Evolutionary conservation across 257 asterid species (phyloP).

Genomic region (Paraleonurus japonicus): DNA sequence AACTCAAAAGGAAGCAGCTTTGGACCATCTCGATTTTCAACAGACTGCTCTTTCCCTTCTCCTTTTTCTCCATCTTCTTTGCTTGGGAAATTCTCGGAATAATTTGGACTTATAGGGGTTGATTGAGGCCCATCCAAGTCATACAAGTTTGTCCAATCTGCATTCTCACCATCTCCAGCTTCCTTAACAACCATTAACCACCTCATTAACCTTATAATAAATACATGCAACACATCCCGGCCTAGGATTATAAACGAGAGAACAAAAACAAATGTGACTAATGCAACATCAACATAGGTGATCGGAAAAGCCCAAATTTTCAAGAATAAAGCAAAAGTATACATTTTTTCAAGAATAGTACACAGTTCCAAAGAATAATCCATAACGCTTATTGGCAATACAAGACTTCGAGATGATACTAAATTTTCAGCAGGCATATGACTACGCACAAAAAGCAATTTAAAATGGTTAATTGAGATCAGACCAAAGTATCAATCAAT

Average conservation of each 20-base stretch:
- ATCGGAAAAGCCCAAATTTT: neutral
- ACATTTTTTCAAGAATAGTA: neutral
- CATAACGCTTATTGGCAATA: neutral
- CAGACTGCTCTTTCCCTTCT: conserved; percentile 55
- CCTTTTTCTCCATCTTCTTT: conserved; percentile 49
- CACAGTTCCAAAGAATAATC: neutral
- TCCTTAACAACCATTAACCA: conserved; percentile 50
- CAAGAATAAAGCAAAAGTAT: neutral
- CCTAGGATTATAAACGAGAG: neutral
- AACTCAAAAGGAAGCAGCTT: conserved; percentile 95
- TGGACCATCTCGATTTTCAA: conserved; percentile 75
- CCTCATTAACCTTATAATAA: conserved; percentile 4
- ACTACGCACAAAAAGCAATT: neutral
- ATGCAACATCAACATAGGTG: neutral
- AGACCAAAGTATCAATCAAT: neutral
- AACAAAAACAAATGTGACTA: too few species aligned
- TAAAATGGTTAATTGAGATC: neutral
- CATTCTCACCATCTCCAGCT: conserved; percentile 69
- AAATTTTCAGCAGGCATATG: neutral
- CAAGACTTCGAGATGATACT: neutral
- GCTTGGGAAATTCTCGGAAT: conserved; percentile 47
- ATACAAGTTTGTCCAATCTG: conserved; percentile 81
- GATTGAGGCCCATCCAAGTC: conserved; percentile 70
- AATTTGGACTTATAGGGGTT: conserved; percentile 41
- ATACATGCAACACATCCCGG: neutral